phyloP scores from a whole-genome alignment of 306 rosid genomes.

The Urtica urens region DNA sequence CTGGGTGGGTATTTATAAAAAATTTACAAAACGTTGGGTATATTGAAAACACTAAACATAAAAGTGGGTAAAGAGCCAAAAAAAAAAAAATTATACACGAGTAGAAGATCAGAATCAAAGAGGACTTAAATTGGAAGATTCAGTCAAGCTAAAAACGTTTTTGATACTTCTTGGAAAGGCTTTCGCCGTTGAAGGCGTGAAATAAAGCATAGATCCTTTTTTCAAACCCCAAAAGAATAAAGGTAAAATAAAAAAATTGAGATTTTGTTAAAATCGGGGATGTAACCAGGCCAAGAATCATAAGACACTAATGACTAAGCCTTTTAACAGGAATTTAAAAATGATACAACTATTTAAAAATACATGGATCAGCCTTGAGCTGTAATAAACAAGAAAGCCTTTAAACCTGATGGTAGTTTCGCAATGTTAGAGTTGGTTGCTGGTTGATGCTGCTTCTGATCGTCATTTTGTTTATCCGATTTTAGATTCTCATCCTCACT shows the following conservation, averaged over 20 bases:
- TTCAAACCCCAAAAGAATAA: no score
- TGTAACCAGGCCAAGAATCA: no score
- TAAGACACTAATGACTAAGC: no score
- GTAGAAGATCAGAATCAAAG: not conserved
- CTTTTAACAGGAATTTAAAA: no score
- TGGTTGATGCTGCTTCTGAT: conserved; percentile 38
- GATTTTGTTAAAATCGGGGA: no score
- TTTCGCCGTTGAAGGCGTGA: no score
- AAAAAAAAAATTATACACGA: conserved; percentile 1
- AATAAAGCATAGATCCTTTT: no score
- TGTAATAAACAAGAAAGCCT: conserved; percentile 13
- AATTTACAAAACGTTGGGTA: no score
- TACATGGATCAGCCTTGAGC: conserved; percentile 50
- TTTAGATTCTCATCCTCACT: conserved; percentile 82
- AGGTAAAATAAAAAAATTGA: no score
- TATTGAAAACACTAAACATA: no score
- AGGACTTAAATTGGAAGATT: conserved; percentile 7
- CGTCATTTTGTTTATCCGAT: conserved; percentile 39
- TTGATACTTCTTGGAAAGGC: conserved; percentile 5
- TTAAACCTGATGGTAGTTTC: conserved; percentile 73
- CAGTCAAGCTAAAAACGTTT: conserved; percentile 12
- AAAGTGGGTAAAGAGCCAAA: no score
- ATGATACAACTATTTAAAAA: conserved; percentile 24
- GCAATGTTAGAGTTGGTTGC: conserved; percentile 34
- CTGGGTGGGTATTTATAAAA: no score